A percentile compares a stretch with the other conserved stretches of the same genome.
These are phyloP conservation scores for Clausena lansium DNA, from an alignment of 345 rosid species.

Conservation along the genomic window DNA sequence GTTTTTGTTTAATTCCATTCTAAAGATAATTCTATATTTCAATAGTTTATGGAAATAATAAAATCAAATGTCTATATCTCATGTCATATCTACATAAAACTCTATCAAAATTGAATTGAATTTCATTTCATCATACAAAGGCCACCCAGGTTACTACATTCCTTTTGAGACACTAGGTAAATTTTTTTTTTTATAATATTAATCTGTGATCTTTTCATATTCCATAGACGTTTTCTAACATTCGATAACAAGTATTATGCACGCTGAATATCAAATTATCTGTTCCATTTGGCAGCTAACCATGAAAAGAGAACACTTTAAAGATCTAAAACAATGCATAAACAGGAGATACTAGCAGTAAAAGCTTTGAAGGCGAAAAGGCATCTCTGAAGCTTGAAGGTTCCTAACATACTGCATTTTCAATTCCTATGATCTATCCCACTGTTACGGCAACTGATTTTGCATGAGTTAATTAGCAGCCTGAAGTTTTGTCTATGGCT, in stretches of 20 bases:
- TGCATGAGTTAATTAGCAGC: constrained; percentile 3
- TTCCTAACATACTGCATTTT: constrained; percentile 5
- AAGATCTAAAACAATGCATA: not conserved
- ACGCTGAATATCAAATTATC: not conserved
- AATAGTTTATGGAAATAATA: not conserved
- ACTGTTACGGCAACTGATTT: not conserved
- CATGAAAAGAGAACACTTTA: not conserved
- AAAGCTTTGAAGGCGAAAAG: not conserved
- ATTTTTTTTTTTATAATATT: not conserved
- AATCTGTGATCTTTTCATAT: not conserved
- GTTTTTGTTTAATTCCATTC: not conserved
- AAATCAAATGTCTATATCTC: not conserved
- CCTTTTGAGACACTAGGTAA: not conserved
- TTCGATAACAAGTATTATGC: not conserved
- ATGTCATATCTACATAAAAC: not conserved
- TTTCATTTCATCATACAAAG: not conserved
- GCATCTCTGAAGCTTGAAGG: not conserved
- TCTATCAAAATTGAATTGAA: not conserved
- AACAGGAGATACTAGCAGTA: not conserved
- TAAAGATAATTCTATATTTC: not conserved
- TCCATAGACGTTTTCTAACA: not conserved
- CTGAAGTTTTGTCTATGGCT: not conserved
- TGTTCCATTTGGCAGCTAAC: not conserved
- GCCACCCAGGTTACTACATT: not conserved
- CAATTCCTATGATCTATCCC: not conserved